Conservation (phyloP, 2,329 filamentous ascomycete species). For the Cercospora sp. region DNA sequence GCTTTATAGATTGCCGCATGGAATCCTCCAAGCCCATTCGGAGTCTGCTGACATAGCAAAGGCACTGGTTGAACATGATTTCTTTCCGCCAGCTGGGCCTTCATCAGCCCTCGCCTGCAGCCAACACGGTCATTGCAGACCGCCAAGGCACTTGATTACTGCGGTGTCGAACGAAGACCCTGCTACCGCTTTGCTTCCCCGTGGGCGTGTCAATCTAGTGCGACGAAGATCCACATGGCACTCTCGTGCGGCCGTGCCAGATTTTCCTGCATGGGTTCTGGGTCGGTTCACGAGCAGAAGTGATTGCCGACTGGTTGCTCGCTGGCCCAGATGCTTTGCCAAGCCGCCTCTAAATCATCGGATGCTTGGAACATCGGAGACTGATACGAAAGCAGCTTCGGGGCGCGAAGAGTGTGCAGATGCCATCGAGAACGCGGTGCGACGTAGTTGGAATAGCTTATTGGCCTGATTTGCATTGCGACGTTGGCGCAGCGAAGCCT, state of each 20-base stretch:
- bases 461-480: conserved; percentile 7
- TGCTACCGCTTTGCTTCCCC: conserved; percentile 10
- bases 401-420: neutral
- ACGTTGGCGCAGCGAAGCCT: conserved; percentile 12
- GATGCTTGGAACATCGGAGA: conserved; percentile 14
- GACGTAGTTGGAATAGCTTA: neutral
- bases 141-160: conserved; percentile 14
- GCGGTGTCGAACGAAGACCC: conserved; percentile 1
- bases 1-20: conserved; percentile 10
- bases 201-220: conserved; percentile 9
- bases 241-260: neutral
- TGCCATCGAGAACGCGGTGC: neutral
- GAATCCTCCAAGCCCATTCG: neutral
- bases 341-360: conserved; percentile 1
- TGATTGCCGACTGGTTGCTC: conserved; percentile 4
- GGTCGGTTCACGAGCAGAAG: neutral
- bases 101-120: conserved; percentile 7
- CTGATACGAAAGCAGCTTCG: conserved; percentile 6
- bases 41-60: conserved; percentile 5
- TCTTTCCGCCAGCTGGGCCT: neutral
- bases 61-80: neutral
- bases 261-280: neutral
- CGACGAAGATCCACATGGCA: conserved; percentile 7
- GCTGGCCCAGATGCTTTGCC: neutral
- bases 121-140: neutral